Base-by-base conservation (phyloP, 306 rosid genomes). In the Begonia loranthoides region DNA sequence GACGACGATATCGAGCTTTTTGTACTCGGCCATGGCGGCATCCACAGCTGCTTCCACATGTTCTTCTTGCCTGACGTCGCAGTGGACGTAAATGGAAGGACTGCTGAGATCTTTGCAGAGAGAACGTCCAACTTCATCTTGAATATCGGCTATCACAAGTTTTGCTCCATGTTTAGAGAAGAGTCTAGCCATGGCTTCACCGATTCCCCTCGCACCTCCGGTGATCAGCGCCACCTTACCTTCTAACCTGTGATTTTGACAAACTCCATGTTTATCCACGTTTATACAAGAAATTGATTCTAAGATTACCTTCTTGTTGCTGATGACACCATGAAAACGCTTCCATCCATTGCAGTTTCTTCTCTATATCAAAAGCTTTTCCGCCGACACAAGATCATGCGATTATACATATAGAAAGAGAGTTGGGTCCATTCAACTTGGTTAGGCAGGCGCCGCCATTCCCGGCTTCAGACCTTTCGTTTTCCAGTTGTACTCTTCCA, bases 151-250 rank as follows among this genome's bases (percentile, higher is more conserved):
- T 0, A 88, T 63, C 0, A 81, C 68, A 1, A 84, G 75, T 45
- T 75, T 61, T 21, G 97, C 95, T 50, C 88, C 89, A 0, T 88
- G 88, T 13, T 65, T n/a, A 0, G 49, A 76, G 4, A 84, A 88
- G 13, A 79, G 55, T 54, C 69, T 59, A 1, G 95, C 89, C 0
- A 87, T 81, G 55, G 75, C 64, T 58, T 77, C 72, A 0, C 97
- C 95, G 1, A 88, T 84, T 10, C 95, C 89, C 24, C 97, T 88
- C 0, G 93, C 95, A 50, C 93, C 97, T 11, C 95, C 97, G 0
- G 95, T 88, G 59, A 88, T 79, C 12, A 88, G 4, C 0, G 95
- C 93, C 36, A 88, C 97, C 58, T 82, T 89, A 28, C 93, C 95
- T 52, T 70, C 82, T 5, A 89, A 39, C 77, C 97, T 89, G 3